phyloP scores from a whole-genome alignment of 1,284 basidiomycete species.

The Cutaneotrichosporon spelunceum region DNA sequence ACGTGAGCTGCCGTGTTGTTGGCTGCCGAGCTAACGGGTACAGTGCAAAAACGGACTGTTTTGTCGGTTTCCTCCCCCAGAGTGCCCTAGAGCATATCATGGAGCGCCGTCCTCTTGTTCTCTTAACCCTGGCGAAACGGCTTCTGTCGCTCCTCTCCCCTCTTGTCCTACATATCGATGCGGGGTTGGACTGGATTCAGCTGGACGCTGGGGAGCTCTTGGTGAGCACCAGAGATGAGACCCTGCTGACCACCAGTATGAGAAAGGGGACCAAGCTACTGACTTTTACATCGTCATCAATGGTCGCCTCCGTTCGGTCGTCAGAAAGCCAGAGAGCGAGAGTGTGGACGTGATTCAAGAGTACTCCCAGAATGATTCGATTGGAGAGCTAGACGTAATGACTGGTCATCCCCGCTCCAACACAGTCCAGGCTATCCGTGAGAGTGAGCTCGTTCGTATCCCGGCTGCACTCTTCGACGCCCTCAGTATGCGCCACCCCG shows the following conservation, averaged over 20 bases:
- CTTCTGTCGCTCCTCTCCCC: conserved; percentile 91
- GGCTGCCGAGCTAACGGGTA: not conserved
- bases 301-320: conserved; percentile 80
- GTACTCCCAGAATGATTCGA: conserved; percentile 78
- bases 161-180: conserved; percentile 95
- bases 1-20: conserved; percentile 25
- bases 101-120: conserved; percentile 89
- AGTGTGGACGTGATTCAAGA: conserved; percentile 78
- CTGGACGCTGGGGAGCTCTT: conserved; percentile 73
- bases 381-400: conserved; percentile 90
- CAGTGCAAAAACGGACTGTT: conserved; percentile 92
- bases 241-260: conserved; percentile 68
- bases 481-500: conserved; percentile 85
- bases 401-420: conserved; percentile 82
- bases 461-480: conserved; percentile 97
- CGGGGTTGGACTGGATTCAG: conserved; percentile 97
- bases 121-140: conserved; percentile 93
- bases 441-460: conserved; percentile 97
- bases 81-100: conserved; percentile 83
- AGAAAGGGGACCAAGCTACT: conserved; percentile 82
- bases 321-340: conserved; percentile 60
- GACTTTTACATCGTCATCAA: conserved; percentile 99
- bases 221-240: conserved; percentile 21
- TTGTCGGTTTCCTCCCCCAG: conserved; percentile 90
- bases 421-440: conserved; percentile 95